Conservation (phyloP, 1,284 basidiomycete species). For the Ceratobasidium sp. region DNA sequence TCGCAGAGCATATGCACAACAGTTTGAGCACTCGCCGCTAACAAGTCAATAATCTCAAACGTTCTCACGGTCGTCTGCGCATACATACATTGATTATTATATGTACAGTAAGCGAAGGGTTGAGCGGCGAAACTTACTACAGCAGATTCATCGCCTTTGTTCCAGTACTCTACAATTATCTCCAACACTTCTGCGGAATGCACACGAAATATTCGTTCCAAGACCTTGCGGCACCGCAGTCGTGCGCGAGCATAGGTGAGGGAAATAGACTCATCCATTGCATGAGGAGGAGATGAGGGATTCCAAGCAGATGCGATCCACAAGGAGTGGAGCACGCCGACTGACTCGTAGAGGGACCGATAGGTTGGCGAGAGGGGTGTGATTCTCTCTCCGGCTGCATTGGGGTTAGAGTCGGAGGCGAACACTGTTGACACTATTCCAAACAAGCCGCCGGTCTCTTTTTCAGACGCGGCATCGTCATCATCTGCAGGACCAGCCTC, state of each 20-base stretch:
- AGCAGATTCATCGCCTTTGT: slow-evolving; percentile 56
- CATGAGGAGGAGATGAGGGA: slow-evolving; percentile 65
- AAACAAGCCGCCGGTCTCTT: slow-evolving; percentile 79
- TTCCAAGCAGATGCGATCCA: slow-evolving; percentile 70
- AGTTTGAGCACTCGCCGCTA: slow-evolving; percentile 89
- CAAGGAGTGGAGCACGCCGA: slow-evolving; percentile 76
- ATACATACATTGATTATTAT: slow-evolving; percentile 50
- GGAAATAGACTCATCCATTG: slow-evolving; percentile 74
- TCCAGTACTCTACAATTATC: slow-evolving; percentile 85
- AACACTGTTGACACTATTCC: slow-evolving; percentile 88
- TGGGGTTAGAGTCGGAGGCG: slow-evolving; percentile 68
- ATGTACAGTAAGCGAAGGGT: slow-evolving; percentile 17
- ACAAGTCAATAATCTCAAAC: slow-evolving; percentile 87
- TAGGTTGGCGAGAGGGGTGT: slow-evolving; percentile 77
- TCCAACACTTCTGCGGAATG: slow-evolving; percentile 87
- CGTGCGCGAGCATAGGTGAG: slow-evolving; percentile 77
- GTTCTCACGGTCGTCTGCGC: slow-evolving; percentile 59
- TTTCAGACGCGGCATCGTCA: slow-evolving; percentile 68
- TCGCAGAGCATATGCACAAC: slow-evolving; percentile 94
- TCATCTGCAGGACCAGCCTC: slow-evolving; percentile 65
- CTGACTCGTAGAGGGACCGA: slow-evolving; percentile 77
- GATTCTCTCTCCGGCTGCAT: slow-evolving; percentile 8
- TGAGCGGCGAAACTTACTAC: slow-evolving; percentile 33
- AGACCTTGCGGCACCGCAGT: slow-evolving; percentile 76
- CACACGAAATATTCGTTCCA: slow-evolving; percentile 89